Percentiles rank a stretch among this genome's conserved stretches.
Evolutionary conservation across 2,329 filamentous ascomycete species (phyloP).

Genomic region (Colletotrichum lini): DNA sequence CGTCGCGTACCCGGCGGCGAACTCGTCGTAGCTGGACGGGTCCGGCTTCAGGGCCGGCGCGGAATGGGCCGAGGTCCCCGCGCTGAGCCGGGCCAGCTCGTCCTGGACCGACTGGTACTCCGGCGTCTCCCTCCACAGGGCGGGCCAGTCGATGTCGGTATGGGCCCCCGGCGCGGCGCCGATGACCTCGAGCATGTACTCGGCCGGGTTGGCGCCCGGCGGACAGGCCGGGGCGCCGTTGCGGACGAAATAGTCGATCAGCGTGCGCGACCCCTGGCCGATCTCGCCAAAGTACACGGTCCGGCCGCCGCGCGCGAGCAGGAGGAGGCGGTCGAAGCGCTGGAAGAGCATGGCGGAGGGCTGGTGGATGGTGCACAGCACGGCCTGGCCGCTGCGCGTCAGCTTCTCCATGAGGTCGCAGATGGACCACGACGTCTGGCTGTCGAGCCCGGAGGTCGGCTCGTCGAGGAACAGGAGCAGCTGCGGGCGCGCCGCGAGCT

Average conservation of each 20-base stretch:
- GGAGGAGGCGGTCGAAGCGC: conserved; percentile 42
- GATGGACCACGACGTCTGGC: conserved; percentile 83
- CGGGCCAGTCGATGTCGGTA: conserved; percentile 63
- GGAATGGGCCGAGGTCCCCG: background rate
- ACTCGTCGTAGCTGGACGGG: conserved; percentile 50
- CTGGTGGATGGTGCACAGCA: conserved; percentile 48
- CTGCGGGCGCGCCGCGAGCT: conserved; percentile 81
- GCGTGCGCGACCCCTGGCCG: conserved; percentile 61
- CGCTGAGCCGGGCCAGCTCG: conserved; percentile 21
- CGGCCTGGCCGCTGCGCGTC: conserved; percentile 63
- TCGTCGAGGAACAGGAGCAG: conserved; percentile 84
- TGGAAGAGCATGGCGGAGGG: conserved; percentile 43
- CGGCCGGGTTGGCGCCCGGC: conserved; percentile 65
- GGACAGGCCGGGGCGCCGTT: conserved; percentile 65
- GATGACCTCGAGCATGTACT: conserved; percentile 58
- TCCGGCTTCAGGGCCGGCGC: background rate
- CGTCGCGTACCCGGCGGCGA: conserved; percentile 48
- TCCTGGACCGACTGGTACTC: conserved; percentile 52
- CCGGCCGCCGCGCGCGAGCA: conserved; percentile 46
- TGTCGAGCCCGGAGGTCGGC: conserved; percentile 82
- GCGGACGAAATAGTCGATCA: conserved; percentile 67
- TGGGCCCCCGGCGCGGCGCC: conserved; percentile 59
- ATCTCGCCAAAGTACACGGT: conserved; percentile 69
- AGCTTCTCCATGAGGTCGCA: conserved; percentile 78
- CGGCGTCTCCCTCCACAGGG: conserved; percentile 59